Conservation (phyloP, 495 filamentous ascomycete species). For the Jackrogersella multiformis region DNA sequence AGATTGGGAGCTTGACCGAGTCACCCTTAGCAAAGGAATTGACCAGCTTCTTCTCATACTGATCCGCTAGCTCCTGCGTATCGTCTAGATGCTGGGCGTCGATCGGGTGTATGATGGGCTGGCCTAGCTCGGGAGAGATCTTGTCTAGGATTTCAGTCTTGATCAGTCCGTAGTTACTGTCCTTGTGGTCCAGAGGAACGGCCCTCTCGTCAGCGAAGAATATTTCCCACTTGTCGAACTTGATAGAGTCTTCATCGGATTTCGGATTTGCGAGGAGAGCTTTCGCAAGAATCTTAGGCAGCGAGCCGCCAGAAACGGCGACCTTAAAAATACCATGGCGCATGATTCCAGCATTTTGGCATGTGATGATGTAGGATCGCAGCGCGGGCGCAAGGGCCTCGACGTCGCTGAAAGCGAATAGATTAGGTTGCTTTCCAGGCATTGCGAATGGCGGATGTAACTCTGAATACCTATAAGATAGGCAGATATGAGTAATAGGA, state of each 20-base stretch:
- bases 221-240: slow-evolving; percentile 92
- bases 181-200: slow-evolving; percentile 87
- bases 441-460: slow-evolving; percentile 54
- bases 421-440: slow-evolving; percentile 76
- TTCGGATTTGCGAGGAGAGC: slow-evolving; percentile 74
- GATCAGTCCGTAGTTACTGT: slow-evolving; percentile 92
- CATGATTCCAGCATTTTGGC: slow-evolving; percentile 77
- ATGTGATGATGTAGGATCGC: slow-evolving; percentile 79
- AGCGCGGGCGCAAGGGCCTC: slow-evolving; percentile 77
- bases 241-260: slow-evolving; percentile 68
- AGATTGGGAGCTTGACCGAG: slow-evolving; percentile 89
- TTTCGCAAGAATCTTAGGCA: slow-evolving; percentile 82
- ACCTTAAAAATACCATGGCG: slow-evolving; percentile 89
- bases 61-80: slow-evolving; percentile 89
- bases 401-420: slow-evolving; percentile 79
- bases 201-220: slow-evolving; percentile 98
- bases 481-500: slow-evolving; percentile 1
- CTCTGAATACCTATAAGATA: slow-evolving; percentile 12
- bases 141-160: slow-evolving; percentile 89
- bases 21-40: slow-evolving; percentile 82
- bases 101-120: slow-evolving; percentile 80
- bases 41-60: slow-evolving; percentile 91
- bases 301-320: slow-evolving; percentile 92
- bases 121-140: slow-evolving; percentile 70
- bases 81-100: slow-evolving; percentile 77